phyloP scores from a whole-genome alignment of 805 yeast species.

The Ascoidea asiatica region DNA sequence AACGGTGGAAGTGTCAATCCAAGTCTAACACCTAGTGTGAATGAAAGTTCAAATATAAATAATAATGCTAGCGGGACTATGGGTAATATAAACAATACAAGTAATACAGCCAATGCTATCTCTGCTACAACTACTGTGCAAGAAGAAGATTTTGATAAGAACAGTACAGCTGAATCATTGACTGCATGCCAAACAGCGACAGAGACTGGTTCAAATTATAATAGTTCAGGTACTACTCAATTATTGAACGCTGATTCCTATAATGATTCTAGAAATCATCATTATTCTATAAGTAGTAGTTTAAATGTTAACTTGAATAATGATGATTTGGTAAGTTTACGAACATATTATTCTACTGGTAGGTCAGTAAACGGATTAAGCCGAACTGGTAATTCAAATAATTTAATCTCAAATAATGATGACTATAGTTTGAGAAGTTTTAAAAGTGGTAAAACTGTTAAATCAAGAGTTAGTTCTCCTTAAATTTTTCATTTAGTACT shows the following conservation, averaged over 20 bases:
- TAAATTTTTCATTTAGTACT: no score
- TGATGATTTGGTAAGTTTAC: background rate
- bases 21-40: background rate
- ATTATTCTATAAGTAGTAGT: background rate
- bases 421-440: slow-evolving; percentile 8
- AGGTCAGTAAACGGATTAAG: background rate
- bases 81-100: background rate
- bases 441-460: no score
- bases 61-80: background rate
- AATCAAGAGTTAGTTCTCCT: no score
- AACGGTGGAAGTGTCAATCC: background rate
- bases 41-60: background rate
- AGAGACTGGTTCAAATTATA: background rate
- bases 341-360: background rate
- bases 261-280: background rate
- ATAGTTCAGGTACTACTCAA: background rate
- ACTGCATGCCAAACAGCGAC: background rate
- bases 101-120: background rate
- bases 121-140: background rate
- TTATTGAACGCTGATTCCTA: background rate
- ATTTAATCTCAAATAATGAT: slow-evolving; percentile 3
- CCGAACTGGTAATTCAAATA: background rate
- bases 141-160: background rate
- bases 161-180: background rate
- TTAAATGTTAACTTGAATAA: background rate